phyloP scores from a whole-genome alignment of 805 yeast species.

The Kurtzmaniella cleridarum region DNA sequence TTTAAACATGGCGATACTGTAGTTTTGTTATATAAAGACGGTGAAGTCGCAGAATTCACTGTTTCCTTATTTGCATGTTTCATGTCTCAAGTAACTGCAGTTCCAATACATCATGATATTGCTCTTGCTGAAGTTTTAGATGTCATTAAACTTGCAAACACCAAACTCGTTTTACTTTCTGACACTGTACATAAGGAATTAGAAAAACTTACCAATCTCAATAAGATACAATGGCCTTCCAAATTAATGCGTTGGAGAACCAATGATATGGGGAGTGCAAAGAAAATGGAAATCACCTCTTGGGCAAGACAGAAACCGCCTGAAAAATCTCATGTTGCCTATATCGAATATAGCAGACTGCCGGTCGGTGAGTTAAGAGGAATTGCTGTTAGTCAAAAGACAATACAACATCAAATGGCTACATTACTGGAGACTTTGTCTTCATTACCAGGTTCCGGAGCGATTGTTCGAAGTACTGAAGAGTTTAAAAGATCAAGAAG shows the following conservation, averaged over 20 bases:
- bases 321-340: conserved; percentile 58
- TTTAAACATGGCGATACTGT: conserved; percentile 80
- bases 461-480: conserved; percentile 35
- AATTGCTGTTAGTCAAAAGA: conserved; percentile 85
- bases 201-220: conserved; percentile 45
- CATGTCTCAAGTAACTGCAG: conserved; percentile 89
- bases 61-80: conserved; percentile 88
- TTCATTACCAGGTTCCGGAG: conserved; percentile 58
- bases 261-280: conserved; percentile 71
- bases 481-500: conserved; percentile 39
- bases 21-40: conserved; percentile 73
- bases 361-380: conserved; percentile 92
- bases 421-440: conserved; percentile 64
- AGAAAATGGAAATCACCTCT: conserved; percentile 26
- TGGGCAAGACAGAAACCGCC: conserved; percentile 14
- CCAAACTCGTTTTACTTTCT: conserved; percentile 75
- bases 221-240: conserved; percentile 61
- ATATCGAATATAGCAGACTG: conserved; percentile 85
- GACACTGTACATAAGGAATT: conserved; percentile 72
- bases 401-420: conserved; percentile 83
- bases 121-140: conserved; percentile 64
- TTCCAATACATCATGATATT: conserved; percentile 78
- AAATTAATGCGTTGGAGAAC: conserved; percentile 77
- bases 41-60: conserved; percentile 79
- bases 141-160: conserved; percentile 67